These are phyloP conservation scores for Cutaneotrichosporon sp. DNA, from an alignment of 1,284 basidiomycete species.

Conservation along the genomic window DNA sequence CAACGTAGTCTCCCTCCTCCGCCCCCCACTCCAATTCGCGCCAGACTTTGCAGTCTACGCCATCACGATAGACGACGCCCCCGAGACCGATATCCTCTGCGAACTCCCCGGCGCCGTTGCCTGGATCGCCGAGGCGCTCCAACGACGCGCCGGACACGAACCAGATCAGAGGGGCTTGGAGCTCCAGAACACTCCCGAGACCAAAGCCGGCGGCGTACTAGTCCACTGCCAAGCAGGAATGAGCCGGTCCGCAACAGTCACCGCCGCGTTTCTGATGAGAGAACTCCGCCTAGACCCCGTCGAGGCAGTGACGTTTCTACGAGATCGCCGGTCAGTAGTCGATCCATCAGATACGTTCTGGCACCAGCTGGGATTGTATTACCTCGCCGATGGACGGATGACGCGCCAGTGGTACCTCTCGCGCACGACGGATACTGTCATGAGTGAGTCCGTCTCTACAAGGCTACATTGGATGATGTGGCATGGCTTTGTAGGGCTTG, in stretches of 20 bases:
- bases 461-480: too few species aligned
- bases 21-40: conserved; percentile 39
- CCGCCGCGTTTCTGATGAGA: conserved; percentile 81
- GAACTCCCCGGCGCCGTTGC: conserved; percentile 73
- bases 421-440: conserved; percentile 67
- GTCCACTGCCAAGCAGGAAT: conserved; percentile 85
- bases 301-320: conserved; percentile 68
- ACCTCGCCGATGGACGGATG: conserved; percentile 67
- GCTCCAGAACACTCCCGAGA: conserved; percentile 15
- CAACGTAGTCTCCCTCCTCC: conserved; percentile 48
- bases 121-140: conserved; percentile 73
- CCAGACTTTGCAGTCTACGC: conserved; percentile 39
- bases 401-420: conserved; percentile 79
- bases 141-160: conserved; percentile 12
- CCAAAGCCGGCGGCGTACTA: conserved; percentile 70
- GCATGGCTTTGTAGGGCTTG: too few species aligned
- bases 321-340: conserved; percentile 63
- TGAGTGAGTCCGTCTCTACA: conserved; percentile 59
- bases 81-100: conserved; percentile 64
- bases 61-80: conserved; percentile 52
- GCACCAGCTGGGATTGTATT: conserved; percentile 72
- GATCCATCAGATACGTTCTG: conserved; percentile 77
- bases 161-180: conserved; percentile 3
- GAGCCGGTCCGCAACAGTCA: conserved; percentile 76
- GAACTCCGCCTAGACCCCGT: conserved; percentile 63